Evolutionary conservation across 2,329 filamentous ascomycete species (phyloP), one percentile per base, ranked within the genome.

Genomic region (Dichotomopilus funicola): DNA sequence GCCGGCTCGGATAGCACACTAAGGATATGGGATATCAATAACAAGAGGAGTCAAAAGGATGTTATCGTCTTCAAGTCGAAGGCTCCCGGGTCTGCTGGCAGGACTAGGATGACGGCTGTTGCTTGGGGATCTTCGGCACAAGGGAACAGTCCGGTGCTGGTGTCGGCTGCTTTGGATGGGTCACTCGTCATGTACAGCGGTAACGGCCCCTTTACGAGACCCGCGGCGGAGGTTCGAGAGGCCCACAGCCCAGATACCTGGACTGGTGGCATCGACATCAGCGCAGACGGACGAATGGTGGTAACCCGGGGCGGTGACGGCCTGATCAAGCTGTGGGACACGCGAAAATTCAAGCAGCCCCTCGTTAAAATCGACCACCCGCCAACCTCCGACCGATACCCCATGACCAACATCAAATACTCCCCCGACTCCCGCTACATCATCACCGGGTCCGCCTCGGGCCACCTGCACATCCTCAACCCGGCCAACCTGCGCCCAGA

Each of bases 1-100:
- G 91, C 91, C 41, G 91, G 91, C 6, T 95, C 91, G 7, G 94
- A 99, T 70, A 96, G 92, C 68, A 99, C 94, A 1, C 73, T 99
- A 59, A 83, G 94, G 54, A 96, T 99, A 67, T 99, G 94, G 94
- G 92, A 99, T 68, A 82, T 96, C 63, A 96, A 96, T 71, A 86
- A 92, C 64, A 89, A 91, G 65, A 83, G 91, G 60, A 83, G 85
- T 54, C 94, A 99, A 70, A 95, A 90, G 70, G 89, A 96, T 49
- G 87, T 99, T 11, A 88, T 99, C 59, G 91, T 96, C 19, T 91
- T 96, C 76, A 97, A 97, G 71, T 96, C 92, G 7, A 89, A 84
- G 67, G 86, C 86, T n/a, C 82, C 88, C 7, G 94, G 92, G 0
- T 87, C 87, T 45, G 94, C 91, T 33, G 94, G 94, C 10, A 85